phyloP scores from a whole-genome alignment of 345 rosid species.

The Erodium maritimum region DNA sequence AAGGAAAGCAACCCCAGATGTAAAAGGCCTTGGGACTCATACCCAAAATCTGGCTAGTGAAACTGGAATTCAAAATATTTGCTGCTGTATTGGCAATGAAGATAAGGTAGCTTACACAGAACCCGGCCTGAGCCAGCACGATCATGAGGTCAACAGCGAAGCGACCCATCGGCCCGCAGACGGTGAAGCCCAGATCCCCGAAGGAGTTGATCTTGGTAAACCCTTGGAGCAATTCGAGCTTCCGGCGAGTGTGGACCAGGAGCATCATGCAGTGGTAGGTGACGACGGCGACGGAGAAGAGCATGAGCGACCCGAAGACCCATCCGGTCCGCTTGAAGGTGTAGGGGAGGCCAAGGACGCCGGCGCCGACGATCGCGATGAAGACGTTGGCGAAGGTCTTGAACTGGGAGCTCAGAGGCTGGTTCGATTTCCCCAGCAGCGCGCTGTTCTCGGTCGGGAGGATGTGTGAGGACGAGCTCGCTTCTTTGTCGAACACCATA shows the following conservation, averaged over 20 bases:
- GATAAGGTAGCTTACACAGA: conserved; percentile 56
- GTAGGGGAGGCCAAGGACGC: conserved; percentile 66
- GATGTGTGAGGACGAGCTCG: no score
- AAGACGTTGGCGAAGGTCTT: conserved; percentile 65
- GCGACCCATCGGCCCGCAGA: conserved; percentile 45
- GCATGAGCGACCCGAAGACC: conserved; percentile 48
- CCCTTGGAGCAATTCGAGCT: conserved; percentile 29
- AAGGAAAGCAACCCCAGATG: conserved; percentile 61
- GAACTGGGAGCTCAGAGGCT: conserved; percentile 20
- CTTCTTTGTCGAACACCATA: no score
- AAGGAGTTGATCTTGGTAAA: conserved; percentile 35
- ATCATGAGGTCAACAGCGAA: conserved; percentile 47
- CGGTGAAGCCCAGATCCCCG: conserved; percentile 52
- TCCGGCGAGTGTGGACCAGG: conserved; percentile 50
- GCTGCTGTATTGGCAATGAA: conserved; percentile 52
- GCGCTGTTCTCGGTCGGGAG: no score
- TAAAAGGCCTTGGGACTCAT: conserved; percentile 29
- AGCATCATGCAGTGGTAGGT: conserved; percentile 43
- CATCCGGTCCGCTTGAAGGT: conserved; percentile 69
- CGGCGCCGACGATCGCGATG: conserved; percentile 69
- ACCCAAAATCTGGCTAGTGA: neutral
- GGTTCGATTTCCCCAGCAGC: no score
- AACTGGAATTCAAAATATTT: conserved; percentile 19
- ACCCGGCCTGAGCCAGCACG: conserved; percentile 60
- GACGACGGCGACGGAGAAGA: conserved; percentile 44